Base-by-base conservation (phyloP, 352 stramenopile genomes). In the Thalassiosira livingstoniorum region DNA sequence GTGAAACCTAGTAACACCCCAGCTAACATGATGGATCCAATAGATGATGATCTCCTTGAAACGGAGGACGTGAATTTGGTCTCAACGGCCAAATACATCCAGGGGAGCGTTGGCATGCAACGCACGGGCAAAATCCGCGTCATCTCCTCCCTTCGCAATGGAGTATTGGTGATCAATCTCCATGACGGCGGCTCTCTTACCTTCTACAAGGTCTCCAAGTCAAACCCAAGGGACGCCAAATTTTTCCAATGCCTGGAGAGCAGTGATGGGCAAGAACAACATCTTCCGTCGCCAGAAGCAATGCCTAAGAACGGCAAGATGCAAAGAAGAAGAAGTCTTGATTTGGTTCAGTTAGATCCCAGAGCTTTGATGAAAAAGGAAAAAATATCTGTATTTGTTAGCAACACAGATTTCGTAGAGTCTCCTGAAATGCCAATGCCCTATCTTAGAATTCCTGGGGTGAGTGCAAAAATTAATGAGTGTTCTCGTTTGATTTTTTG, bases 111-210 rank as follows among this genome's bases (percentile, higher is more conserved):
- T 3, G 27, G 39, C 37, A 76, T 76, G 67, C 25, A 60, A 23
- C 67, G 67, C 31, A 37, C n/a, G 15, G 5, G 32, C 5, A 72
- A 72, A 31, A 13, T 67, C n/a, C 62, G 62, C n/a, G 29, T 55
- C 23, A 34, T 67, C 21, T 4, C 34, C 4, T 60, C 45, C 23
- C 2, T 0, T 34, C 67, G 67, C 37, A 58, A 65, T 11, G 67
- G 67, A n/a, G 54, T 76, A 11, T 29, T 76, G 25, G 54, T 76
- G 25, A 67, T 76, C 27, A 76, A 76, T 60, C 37, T 76, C 27
- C 31, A 11, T 32, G 67, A 76, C 31, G 57, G 67, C 4, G 67
- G 67, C 2, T 67, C 51, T 11, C 35, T 76, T 1, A 45, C 10
- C 5, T 76, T 76, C 34, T 76, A 76, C 25, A 67, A 67, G 25